Evolutionary conservation across 164 flowering plant genomes (phyloP).

Genomic region (Taxillus chinensis): DNA sequence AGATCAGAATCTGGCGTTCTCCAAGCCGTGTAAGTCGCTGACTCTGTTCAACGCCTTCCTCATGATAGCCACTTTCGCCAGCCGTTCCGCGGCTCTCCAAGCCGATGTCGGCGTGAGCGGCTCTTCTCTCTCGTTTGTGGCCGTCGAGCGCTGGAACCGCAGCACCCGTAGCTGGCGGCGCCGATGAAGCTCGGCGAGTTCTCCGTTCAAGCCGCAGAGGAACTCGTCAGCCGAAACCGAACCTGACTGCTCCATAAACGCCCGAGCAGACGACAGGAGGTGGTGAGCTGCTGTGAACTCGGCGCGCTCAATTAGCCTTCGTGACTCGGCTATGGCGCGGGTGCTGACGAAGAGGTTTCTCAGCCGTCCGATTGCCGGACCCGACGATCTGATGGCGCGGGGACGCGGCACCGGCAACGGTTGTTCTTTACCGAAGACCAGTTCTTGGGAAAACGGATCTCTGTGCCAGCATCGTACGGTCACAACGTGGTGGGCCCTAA

Average conservation of each 20-base stretch:
- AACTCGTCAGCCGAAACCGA: conserved; percentile 28
- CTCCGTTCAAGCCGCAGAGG: conserved; percentile 36
- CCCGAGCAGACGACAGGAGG: conserved; percentile 43
- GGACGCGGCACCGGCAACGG: conserved; percentile 28
- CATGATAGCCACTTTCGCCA: conserved; percentile 5
- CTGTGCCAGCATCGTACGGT: conserved; percentile 31
- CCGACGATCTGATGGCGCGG: conserved; percentile 28
- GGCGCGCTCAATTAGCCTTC: conserved; percentile 26
- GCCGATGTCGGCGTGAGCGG: conserved; percentile 4
- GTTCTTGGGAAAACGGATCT: conserved; percentile 32
- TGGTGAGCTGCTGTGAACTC: conserved; percentile 38
- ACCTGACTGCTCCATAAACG: conserved; percentile 23
- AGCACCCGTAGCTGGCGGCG: conserved; percentile 16
- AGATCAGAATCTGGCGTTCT: conserved; percentile 5
- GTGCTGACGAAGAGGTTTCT: conserved; percentile 35
- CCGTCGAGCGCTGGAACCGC: conserved; percentile 2
- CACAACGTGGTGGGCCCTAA: conserved; percentile 39
- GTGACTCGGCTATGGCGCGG: conserved; percentile 50
- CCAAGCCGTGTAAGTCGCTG: conserved; percentile 3
- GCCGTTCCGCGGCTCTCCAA: conserved; percentile 4
- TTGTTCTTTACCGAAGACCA: conserved; percentile 19
- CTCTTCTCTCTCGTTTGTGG: conserved; percentile 4
- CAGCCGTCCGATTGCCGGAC: conserved; percentile 31
- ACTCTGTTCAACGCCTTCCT: conserved; percentile 5
- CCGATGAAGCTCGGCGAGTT: conserved; percentile 34